Conservation (phyloP, 2,329 filamentous ascomycete species). For the Fusarium avenaceum region DNA sequence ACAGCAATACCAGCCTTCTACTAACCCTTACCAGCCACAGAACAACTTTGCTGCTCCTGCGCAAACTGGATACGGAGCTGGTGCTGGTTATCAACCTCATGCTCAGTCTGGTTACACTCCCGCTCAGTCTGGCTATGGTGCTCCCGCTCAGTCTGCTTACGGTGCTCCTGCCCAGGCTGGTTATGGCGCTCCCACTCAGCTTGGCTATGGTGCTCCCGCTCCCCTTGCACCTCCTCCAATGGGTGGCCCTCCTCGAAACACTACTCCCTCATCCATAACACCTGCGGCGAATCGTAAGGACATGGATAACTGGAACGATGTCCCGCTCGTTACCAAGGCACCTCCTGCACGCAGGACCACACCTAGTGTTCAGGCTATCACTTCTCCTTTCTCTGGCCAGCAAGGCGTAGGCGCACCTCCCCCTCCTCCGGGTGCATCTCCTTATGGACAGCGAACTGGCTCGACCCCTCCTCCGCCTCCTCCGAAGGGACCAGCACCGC, state of each 20-base stretch:
- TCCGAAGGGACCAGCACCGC: slow-evolving; percentile 80
- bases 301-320: slow-evolving; percentile 92
- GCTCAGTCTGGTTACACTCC: slow-evolving; percentile 55
- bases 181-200: slow-evolving; percentile 60
- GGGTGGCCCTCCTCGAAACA: slow-evolving; percentile 66
- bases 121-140: slow-evolving; percentile 55
- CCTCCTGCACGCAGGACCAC: slow-evolving; percentile 78
- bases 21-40: slow-evolving; percentile 55
- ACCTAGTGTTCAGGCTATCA: slow-evolving; percentile 76
- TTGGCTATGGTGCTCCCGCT: slow-evolving; percentile 56
- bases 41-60: slow-evolving; percentile 42
- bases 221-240: slow-evolving; percentile 53
- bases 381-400: slow-evolving; percentile 81
- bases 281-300: slow-evolving; percentile 79
- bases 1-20: slow-evolving; percentile 56
- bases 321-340: slow-evolving; percentile 84
- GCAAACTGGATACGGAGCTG: slow-evolving; percentile 57
- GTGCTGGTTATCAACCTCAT: slow-evolving; percentile 66
- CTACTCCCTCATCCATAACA: slow-evolving; percentile 72
- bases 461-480: slow-evolving; percentile 84
- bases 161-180: slow-evolving; percentile 57
- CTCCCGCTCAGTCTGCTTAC: slow-evolving; percentile 57
- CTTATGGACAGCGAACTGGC: slow-evolving; percentile 72
- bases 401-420: slow-evolving; percentile 69
- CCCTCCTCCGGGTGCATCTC: slow-evolving; percentile 61